phyloP scores from a whole-genome alignment of 352 stramenopile species.

The Phytophthora idaei region DNA sequence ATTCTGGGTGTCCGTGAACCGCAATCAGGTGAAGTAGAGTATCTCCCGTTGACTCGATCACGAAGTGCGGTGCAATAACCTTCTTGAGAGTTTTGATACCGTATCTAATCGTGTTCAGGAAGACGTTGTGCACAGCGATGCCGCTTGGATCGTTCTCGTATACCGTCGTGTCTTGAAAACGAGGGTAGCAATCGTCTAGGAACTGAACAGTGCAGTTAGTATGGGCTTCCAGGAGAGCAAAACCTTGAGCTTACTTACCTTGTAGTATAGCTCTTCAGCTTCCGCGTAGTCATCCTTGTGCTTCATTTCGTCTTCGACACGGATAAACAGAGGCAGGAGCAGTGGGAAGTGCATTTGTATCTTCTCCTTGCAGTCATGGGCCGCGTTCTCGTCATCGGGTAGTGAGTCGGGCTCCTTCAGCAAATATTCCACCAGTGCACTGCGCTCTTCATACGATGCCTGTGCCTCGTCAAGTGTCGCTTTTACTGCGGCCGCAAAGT shows the following conservation, averaged over 20 bases:
- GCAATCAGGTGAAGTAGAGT: conserved; percentile 54
- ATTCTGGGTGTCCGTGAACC: conserved; percentile 39
- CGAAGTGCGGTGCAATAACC: conserved; percentile 43
- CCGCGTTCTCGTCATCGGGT: conserved; percentile 41
- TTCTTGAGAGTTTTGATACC: conserved; percentile 47
- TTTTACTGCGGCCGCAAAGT: conserved; percentile 44
- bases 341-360: conserved; percentile 44
- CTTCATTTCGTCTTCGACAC: conserved; percentile 41
- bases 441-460: conserved; percentile 35
- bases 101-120: conserved; percentile 40
- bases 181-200: conserved; percentile 40
- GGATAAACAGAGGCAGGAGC: conserved; percentile 45
- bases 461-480: conserved; percentile 31
- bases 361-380: conserved; percentile 46
- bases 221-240: background rate
- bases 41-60: conserved; percentile 56
- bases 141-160: conserved; percentile 50
- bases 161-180: conserved; percentile 35
- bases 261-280: conserved; percentile 49
- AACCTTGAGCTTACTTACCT: conserved; percentile 21
- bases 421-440: conserved; percentile 41
- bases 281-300: conserved; percentile 40
- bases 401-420: conserved; percentile 42
- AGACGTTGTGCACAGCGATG: conserved; percentile 46
- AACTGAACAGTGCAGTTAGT: conserved; percentile 22